Evolutionary conservation across 352 stramenopile genomes (phyloP), one percentile per base, ranked within the genome.

Genomic region (Globisporangium okanoganense): DNA sequence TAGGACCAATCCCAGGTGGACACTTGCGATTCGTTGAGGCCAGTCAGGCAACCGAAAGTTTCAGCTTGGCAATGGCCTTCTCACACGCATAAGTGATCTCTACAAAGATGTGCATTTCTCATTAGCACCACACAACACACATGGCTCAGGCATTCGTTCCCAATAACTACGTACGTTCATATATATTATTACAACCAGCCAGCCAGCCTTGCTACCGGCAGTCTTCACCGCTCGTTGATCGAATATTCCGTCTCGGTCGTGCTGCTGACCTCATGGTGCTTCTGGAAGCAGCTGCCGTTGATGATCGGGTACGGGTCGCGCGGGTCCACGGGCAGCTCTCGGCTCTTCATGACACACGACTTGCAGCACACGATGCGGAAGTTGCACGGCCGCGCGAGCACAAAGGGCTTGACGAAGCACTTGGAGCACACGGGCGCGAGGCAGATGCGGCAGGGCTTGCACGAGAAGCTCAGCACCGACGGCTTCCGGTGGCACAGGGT

Each of bases 341-440:
- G 79, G 13, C 70, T 65, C 36, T 72, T 65, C 12, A 84, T 59
- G 10, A 84, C 58, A 61, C 76, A 88, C 9, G 56, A 65, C 57
- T 79, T 88, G 48, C 79, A 88, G 61, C 76, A 86, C 22, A 68
- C 48, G 12, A 87, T 70, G 5, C 60, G 22, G 18, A 85, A 64
- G 8, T 78, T 60, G 36, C 69, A 62, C 14, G 71, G 73, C 7
- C 56, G 55, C 20, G 73, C 65, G 24, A 88, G 65, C 6, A 87
- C 55, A 3, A 53, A 62, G 10, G 71, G 73, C 38, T 82, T 85
- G 14, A 82, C 57, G 38, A 78, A 67, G 61, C 75, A 88, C 61
- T 82, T 82, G 49, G 61, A 71, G 65, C 79, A 88, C 20, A 77
- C 70, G 0, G 61, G 47, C 22, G 61, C 57, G 0, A 58, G 55